Base-by-base conservation (phyloP, 2,329 filamentous ascomycete species). In the Aspergillus brasiliensis region DNA sequence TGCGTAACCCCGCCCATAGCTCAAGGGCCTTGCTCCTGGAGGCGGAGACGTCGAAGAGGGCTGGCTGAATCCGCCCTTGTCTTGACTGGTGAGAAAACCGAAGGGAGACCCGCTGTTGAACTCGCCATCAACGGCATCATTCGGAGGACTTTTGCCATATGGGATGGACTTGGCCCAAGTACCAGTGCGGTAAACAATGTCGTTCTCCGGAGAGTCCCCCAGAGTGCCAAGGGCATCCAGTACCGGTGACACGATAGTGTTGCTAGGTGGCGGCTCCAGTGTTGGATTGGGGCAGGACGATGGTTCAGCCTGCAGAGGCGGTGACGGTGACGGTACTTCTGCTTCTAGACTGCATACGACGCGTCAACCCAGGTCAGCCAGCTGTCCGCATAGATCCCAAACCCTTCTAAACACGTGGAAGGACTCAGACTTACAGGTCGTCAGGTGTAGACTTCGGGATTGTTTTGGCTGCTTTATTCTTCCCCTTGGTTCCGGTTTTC, bases 111-210 rank as follows among this genome's bases (percentile, higher is more conserved):
- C 75, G 47, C 70, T 72, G 19, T 72, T 62, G 53, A 75, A 69
- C 5, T 72, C 67, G 7, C 71, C 73, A 55, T 76, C 73, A 37
- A 71, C 69, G 11, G 73, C 62, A 61, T 78, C 73, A 23, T 69
- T 73, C 10, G 78, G 77, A n/a, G 78, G 78, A 47, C 77, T 80
- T 56, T 77, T 77, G 21, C 77, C 76, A 66, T 74, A 79, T 0
- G 78, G 77, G n/a, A 80, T 73, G 11, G 76, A 74, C 55, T 75
- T 74, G 37, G 77, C 74, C 78, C 78, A 81, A n/a, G 73, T 77
- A 65, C 75, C 75, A 5, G 77, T 80, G 46, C 76, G 71, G 42
- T 69, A 67, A 31, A 66, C 67, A 7, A 76, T 68, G 49, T 79
- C 75, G 44, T 70, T 73, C 19, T 74, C 73, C 6, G 67, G 66